Evolutionary conservation across 2,329 filamentous ascomycete genomes (phyloP).

Genomic region (Aspergillus transmontanensis): DNA sequence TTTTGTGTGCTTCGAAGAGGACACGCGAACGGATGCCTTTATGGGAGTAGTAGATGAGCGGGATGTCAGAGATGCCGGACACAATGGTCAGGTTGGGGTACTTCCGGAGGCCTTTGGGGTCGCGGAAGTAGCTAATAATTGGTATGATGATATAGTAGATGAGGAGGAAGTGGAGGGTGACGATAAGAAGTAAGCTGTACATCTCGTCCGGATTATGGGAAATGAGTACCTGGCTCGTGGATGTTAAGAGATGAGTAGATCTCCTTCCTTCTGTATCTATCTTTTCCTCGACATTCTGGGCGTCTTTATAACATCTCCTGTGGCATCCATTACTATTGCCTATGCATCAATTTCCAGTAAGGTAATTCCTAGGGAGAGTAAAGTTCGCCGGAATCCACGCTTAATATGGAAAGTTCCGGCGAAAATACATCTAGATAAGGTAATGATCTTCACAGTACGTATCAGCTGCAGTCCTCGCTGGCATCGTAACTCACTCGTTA

Average conservation of each 20-base stretch:
- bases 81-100: slow-evolving; percentile 18
- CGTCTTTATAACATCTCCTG: background rate
- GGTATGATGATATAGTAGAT: slow-evolving; percentile 15
- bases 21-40: slow-evolving; percentile 23
- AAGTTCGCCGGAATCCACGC: background rate
- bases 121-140: slow-evolving; percentile 19
- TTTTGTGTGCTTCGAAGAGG: slow-evolving; percentile 25
- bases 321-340: background rate
- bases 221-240: background rate
- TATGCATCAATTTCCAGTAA: background rate
- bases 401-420: background rate
- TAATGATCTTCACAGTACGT: background rate
- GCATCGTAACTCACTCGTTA: background rate
- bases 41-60: slow-evolving; percentile 23
- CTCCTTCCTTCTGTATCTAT: background rate
- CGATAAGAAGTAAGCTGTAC: background rate
- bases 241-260: background rate
- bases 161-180: background rate
- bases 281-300: background rate
- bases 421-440: background rate
- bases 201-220: background rate
- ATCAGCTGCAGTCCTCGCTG: background rate
- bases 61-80: slow-evolving; percentile 19
- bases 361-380: background rate
- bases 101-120: slow-evolving; percentile 22